Evolutionary conservation across 768 basidiomycete genomes (phyloP).

Genomic region (Tricholomella constricta): DNA sequence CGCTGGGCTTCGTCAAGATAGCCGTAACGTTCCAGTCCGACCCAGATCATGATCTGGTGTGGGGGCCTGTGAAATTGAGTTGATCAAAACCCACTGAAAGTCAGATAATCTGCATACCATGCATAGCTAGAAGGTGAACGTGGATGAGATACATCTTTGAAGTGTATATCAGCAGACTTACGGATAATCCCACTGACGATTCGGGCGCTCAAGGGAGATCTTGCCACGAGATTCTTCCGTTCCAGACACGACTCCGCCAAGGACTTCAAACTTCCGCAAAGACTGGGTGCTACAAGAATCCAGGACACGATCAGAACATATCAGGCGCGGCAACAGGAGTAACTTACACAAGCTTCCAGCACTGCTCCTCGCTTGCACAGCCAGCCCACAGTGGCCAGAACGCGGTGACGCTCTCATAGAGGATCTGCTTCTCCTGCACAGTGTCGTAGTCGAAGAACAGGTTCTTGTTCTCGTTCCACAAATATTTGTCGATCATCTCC

Average conservation of each 20-base stretch:
- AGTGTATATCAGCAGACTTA: slow-evolving; percentile 43
- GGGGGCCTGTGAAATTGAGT: slow-evolving; percentile 64
- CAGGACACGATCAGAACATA: slow-evolving; percentile 18
- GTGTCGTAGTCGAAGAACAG: slow-evolving; percentile 98
- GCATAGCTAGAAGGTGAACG: slow-evolving; percentile 54
- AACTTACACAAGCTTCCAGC: slow-evolving; percentile 88
- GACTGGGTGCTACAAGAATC: slow-evolving; percentile 65
- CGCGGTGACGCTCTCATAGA: slow-evolving; percentile 96
- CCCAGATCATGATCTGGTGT: slow-evolving; percentile 99
- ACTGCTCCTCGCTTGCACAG: slow-evolving; percentile 94
- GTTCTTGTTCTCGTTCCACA: slow-evolving; percentile 95
- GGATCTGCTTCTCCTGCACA: slow-evolving; percentile 82
- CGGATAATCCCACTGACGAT: slow-evolving; percentile 99
- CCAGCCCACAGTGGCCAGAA: slow-evolving; percentile 99
- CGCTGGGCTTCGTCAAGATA: slow-evolving; percentile 93
- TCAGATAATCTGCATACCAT: slow-evolving; percentile 41
- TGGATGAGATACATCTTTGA: slow-evolving; percentile 16
- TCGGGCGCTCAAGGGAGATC: slow-evolving; percentile 93
- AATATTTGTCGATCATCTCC: slow-evolving; percentile 87
- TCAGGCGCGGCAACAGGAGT: neutral
- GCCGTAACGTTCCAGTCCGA: slow-evolving; percentile 94
- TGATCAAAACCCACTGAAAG: neutral
- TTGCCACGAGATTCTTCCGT: slow-evolving; percentile 96
- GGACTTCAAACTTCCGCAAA: slow-evolving; percentile 93
- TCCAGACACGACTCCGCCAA: slow-evolving; percentile 93